Evolutionary conservation across 768 basidiomycete genomes (phyloP).

Genomic region (Strobilomyces echinocephalus): DNA sequence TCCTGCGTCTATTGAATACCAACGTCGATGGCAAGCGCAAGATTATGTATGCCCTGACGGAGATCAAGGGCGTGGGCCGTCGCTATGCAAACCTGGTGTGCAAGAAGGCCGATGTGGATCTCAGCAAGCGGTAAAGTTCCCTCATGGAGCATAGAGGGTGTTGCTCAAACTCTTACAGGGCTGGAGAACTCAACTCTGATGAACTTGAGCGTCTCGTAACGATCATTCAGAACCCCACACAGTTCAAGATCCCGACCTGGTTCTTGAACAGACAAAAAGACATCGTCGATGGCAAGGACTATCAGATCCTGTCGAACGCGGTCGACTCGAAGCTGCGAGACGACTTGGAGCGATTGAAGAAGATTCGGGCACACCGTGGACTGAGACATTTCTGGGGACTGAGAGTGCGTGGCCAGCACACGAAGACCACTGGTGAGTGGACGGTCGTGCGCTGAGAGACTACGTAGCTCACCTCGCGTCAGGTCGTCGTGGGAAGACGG

Average conservation of each 20-base stretch:
- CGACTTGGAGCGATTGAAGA: constrained; percentile 97
- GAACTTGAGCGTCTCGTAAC: constrained; percentile 98
- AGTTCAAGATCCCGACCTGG: constrained; percentile 99
- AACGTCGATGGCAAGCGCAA: constrained; percentile 99
- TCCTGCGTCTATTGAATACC: constrained; percentile 97
- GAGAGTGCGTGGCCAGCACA: constrained; percentile 97
- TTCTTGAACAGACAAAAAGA: constrained; percentile 99
- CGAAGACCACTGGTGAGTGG: constrained; percentile 88
- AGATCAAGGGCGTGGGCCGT: constrained; percentile 99
- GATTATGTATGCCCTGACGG: constrained; percentile 98
- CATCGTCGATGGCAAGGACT: constrained; percentile 94
- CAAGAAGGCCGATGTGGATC: constrained; percentile 99
- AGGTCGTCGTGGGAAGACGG: constrained; percentile 95
- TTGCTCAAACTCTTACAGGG: constrained; percentile 45
- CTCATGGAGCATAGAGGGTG: not conserved
- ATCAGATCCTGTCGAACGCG: constrained; percentile 91
- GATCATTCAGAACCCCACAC: constrained; percentile 98
- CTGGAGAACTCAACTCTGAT: constrained; percentile 98
- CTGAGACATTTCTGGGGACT: constrained; percentile 91
- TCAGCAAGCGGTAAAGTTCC: constrained; percentile 88
- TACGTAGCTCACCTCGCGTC: constrained; percentile 2
- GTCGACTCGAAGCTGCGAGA: constrained; percentile 98
- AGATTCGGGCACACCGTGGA: constrained; percentile 96
- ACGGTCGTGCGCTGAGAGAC: not conserved
- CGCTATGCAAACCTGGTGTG: constrained; percentile 98